Evolutionary conservation across 805 yeast genomes (phyloP).

Genomic region (Ogataea siamensis): DNA sequence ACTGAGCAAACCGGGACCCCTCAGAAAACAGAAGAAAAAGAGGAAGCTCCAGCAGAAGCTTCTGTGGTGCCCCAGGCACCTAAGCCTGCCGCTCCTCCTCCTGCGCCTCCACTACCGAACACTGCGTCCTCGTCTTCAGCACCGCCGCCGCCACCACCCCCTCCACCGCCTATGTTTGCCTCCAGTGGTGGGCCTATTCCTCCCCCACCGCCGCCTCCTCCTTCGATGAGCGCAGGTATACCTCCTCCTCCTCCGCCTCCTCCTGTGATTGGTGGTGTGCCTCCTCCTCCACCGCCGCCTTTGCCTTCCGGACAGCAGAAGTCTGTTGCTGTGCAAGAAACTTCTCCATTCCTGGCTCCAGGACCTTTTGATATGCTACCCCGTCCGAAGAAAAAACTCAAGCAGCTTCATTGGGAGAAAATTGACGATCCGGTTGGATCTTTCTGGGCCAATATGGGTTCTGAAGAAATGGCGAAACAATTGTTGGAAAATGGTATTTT

Average conservation of each 20-base stretch:
- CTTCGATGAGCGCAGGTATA: slow-evolving; percentile 16
- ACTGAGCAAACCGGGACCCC: not conserved
- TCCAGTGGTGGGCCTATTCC: slow-evolving; percentile 29
- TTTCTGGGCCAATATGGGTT: slow-evolving; percentile 74
- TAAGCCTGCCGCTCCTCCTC: too few species aligned
- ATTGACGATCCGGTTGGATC: slow-evolving; percentile 81
- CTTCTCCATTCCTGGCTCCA: slow-evolving; percentile 27
- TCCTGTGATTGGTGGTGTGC: slow-evolving; percentile 23
- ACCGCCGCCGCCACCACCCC: slow-evolving; percentile 30
- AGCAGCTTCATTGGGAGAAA: slow-evolving; percentile 97
- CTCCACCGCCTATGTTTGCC: slow-evolving; percentile 32
- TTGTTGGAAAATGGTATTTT: slow-evolving; percentile 76
- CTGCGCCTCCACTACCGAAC: too few species aligned
- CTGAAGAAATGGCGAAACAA: slow-evolving; percentile 57
- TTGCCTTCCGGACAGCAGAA: slow-evolving; percentile 20
- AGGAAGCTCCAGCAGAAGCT: slow-evolving; percentile 2
- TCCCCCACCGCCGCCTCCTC: slow-evolving; percentile 34
- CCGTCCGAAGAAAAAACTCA: slow-evolving; percentile 72
- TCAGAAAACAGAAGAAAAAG: not conserved
- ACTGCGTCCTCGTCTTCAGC: too few species aligned
- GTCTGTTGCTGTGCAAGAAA: slow-evolving; percentile 10
- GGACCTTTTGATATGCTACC: slow-evolving; percentile 51
- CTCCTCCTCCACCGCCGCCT: slow-evolving; percentile 33
- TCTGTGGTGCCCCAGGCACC: too few species aligned
- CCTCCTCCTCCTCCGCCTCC: slow-evolving; percentile 27